A percentile compares a stretch with the other conserved stretches of the same genome.
Evolutionary conservation across 179 eudicot genomes (phyloP).

Genomic region (Silene coronaria): DNA sequence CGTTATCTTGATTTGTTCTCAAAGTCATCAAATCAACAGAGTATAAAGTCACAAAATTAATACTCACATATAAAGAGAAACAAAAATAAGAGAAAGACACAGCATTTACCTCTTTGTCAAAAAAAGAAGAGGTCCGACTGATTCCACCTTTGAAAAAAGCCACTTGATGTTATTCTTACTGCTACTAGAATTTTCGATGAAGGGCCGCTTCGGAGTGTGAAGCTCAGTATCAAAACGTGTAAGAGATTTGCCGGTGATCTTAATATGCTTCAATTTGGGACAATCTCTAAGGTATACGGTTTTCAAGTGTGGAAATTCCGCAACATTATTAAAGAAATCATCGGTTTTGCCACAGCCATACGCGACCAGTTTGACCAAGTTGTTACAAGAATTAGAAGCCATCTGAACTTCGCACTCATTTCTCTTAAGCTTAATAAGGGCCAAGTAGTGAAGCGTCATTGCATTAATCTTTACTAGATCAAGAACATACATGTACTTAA

Average conservation of each 20-base stretch:
- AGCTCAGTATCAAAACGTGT: background rate
- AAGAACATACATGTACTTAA: background rate
- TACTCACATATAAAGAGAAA: no score
- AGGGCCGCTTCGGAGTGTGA: background rate
- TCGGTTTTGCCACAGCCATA: background rate
- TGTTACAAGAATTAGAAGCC: background rate
- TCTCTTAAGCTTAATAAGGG: background rate
- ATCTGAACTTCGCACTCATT: background rate
- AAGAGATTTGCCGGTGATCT: slow-evolving; percentile 4
- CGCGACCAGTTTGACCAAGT: background rate
- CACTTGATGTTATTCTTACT: background rate
- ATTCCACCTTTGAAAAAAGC: no score
- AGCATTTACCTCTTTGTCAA: no score
- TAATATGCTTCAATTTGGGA: background rate
- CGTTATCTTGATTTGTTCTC: no score
- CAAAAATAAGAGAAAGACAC: no score
- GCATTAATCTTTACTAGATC: background rate
- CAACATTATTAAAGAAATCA: background rate
- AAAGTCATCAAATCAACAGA: no score
- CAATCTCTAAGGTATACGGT: background rate
- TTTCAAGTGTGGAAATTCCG: slow-evolving; percentile 3
- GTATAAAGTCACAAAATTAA: no score
- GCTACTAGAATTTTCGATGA: background rate
- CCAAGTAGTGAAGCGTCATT: background rate
- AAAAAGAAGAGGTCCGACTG: no score